Conservation (phyloP, 495 filamentous ascomycete genomes). For the Aspergillus haitiensis region DNA sequence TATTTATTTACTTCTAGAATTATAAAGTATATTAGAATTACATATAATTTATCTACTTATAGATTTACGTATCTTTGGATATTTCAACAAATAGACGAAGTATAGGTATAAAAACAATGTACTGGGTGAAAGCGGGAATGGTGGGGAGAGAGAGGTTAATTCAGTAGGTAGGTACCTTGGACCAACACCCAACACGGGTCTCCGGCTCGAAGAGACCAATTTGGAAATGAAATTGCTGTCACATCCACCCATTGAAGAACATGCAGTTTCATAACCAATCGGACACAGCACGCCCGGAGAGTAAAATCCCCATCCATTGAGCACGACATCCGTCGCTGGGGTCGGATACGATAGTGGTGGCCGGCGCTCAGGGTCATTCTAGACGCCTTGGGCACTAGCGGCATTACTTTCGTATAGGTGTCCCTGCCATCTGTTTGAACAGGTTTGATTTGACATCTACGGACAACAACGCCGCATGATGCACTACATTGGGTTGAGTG, state of each 20-base stretch:
- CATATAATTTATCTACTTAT: no score
- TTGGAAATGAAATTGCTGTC: not conserved
- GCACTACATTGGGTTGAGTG: not conserved
- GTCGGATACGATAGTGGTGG: not conserved
- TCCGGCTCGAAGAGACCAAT: not conserved
- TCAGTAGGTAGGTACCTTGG: not conserved
- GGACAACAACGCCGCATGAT: not conserved
- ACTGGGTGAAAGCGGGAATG: not conserved
- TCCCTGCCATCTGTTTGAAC: not conserved
- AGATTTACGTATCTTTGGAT: no score
- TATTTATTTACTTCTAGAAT: no score
- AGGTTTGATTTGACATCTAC: not conserved
- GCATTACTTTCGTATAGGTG: not conserved
- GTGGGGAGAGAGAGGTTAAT: not conserved
- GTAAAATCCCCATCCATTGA: constrained; percentile 2
- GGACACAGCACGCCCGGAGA: not conserved
- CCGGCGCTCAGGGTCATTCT: not conserved
- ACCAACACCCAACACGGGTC: not conserved
- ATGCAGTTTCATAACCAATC: not conserved
- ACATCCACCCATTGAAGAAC: not conserved
- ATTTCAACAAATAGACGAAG: no score
- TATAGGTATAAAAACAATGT: no score
- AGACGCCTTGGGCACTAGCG: not conserved
- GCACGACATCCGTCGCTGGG: not conserved
- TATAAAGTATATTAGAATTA: no score